Percentiles rank a stretch among this genome's conserved stretches.
Conservation (phyloP, 2,329 filamentous ascomycete genomes). For the Aaosphaeria arxii region DNA sequence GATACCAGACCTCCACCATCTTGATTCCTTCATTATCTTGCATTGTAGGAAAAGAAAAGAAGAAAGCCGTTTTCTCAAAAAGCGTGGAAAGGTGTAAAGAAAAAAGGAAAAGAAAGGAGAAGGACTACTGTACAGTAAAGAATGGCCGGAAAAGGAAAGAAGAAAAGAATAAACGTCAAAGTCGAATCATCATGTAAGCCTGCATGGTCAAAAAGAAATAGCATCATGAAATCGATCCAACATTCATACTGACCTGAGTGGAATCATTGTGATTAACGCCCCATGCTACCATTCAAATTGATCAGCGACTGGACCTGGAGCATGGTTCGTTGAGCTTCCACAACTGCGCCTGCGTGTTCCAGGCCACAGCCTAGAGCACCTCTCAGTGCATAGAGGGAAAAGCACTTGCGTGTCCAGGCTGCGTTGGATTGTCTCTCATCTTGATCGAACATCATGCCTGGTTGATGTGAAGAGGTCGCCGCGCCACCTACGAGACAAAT, state of each 20-base stretch:
- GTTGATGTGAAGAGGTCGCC: slow-evolving; percentile 10
- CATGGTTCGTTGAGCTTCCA: slow-evolving; percentile 24
- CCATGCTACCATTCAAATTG: slow-evolving; percentile 13
- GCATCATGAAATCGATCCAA: too few species aligned
- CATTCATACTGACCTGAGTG: not conserved
- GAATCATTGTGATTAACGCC: not conserved
- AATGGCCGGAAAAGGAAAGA: too few species aligned
- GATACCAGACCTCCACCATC: too few species aligned
- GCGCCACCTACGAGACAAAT: slow-evolving; percentile 28
- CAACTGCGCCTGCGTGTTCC: slow-evolving; percentile 15
- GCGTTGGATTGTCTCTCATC: slow-evolving; percentile 6
- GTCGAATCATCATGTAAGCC: too few species aligned
- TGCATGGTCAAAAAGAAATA: too few species aligned
- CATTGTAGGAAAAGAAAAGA: too few species aligned
- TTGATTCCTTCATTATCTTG: too few species aligned
- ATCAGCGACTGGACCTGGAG: slow-evolving; percentile 20
- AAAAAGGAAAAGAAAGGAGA: too few species aligned
- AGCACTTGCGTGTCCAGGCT: slow-evolving; percentile 27
- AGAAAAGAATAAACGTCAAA: too few species aligned
- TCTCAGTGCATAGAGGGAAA: slow-evolving; percentile 25
- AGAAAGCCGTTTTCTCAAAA: too few species aligned
- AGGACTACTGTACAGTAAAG: too few species aligned
- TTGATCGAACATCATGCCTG: slow-evolving; percentile 1
- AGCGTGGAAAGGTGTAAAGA: too few species aligned
- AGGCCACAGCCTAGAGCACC: slow-evolving; percentile 15